A percentile compares a stretch with the other conserved stretches of the same genome.
These are phyloP conservation scores for Apophysomyces ossiformis DNA, from an alignment of 371 early-diverging fungal genomes.

Conservation along the genomic window DNA sequence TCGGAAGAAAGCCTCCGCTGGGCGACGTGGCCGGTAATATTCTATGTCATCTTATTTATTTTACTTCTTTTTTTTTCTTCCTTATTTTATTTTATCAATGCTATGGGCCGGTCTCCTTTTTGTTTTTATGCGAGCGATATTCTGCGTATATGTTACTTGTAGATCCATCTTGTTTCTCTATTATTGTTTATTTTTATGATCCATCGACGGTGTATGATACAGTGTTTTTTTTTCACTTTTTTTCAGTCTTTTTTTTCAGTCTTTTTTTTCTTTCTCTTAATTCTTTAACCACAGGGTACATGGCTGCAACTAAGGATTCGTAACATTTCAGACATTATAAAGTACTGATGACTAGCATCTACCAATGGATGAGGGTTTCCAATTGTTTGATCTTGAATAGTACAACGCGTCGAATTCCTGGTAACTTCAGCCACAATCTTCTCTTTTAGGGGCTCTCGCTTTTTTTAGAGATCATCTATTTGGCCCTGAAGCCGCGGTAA, in stretches of 20 bases:
- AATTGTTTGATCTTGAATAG: too few species aligned
- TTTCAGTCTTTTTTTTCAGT: too few species aligned
- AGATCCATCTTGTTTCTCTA: neutral
- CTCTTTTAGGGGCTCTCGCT: too few species aligned
- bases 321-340: neutral
- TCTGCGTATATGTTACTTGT: neutral
- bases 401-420: too few species aligned
- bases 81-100: neutral
- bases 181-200: neutral
- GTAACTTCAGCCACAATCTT: too few species aligned
- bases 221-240: neutral
- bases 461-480: too few species aligned
- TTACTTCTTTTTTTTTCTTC: neutral
- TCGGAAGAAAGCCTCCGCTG: slow-evolving; percentile 38
- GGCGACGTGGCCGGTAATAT: slow-evolving; percentile 18
- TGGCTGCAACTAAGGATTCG: neutral
- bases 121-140: neutral
- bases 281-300: neutral
- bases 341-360: too few species aligned
- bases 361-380: too few species aligned
- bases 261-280: neutral
- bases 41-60: slow-evolving; percentile 1
- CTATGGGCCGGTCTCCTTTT: slow-evolving; percentile 7
- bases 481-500: too few species aligned
- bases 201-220: slow-evolving; percentile 1